These are phyloP conservation scores for Chlorella sp. DNA, from an alignment of 139 green algal species.

Conservation along the genomic window DNA sequence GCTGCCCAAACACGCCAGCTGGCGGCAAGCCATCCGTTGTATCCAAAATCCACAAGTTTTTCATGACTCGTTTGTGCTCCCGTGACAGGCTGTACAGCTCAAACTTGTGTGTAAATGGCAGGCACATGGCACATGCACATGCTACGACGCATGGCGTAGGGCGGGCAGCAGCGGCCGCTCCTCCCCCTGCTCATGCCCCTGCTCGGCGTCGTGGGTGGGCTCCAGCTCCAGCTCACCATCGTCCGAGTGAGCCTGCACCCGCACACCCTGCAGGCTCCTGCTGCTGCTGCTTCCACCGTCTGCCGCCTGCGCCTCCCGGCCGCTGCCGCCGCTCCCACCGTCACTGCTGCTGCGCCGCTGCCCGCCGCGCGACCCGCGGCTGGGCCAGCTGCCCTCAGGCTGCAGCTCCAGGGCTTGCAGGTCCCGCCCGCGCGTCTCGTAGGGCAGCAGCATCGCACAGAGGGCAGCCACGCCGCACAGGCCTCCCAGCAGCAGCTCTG, in stretches of 20 bases:
- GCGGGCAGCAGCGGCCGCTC: background rate
- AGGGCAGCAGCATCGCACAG: constrained; percentile 34
- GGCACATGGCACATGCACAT: background rate
- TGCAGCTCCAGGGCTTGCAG: constrained; percentile 21
- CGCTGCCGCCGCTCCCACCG: background rate
- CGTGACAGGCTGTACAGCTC: no score
- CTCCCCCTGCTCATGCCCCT: background rate
- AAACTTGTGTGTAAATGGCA: no score
- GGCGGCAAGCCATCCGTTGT: no score
- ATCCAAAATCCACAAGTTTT: background rate
- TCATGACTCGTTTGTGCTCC: background rate
- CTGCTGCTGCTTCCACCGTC: no score
- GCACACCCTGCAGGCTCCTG: background rate
- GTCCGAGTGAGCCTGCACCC: background rate
- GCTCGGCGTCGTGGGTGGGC: background rate
- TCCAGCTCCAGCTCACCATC: constrained; percentile 14
- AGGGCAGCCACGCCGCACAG: constrained; percentile 41
- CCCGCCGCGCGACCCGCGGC: background rate
- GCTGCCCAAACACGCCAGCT: no score
- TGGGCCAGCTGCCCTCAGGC: background rate
- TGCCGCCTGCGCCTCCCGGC: no score
- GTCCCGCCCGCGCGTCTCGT: constrained; percentile 49
- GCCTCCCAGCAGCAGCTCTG: constrained; percentile 44
- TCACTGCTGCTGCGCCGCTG: background rate
- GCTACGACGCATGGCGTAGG: background rate